phyloP scores from a whole-genome alignment of 805 yeast species.

The Cyberlindnera japonica region DNA sequence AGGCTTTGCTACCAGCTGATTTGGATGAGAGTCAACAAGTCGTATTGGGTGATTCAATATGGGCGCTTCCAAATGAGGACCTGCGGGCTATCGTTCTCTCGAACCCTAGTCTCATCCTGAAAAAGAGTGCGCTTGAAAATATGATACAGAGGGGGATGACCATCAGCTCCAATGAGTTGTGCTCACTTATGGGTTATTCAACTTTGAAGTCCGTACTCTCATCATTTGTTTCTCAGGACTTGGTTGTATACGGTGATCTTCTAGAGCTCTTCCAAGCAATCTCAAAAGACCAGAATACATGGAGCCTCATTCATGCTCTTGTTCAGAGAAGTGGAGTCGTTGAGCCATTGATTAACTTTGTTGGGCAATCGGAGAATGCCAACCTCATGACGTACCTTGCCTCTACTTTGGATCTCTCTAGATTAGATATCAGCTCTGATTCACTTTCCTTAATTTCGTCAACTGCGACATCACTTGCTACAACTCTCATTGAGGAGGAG shows the following conservation, averaged over 20 bases:
- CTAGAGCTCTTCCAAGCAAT: conserved; percentile 7
- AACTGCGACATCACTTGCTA: conserved; percentile 13
- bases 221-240: conserved; percentile 11
- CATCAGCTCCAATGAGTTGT: conserved; percentile 7
- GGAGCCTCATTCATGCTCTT: conserved; percentile 19
- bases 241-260: conserved; percentile 20
- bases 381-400: conserved; percentile 13
- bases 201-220: conserved; percentile 7
- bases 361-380: conserved; percentile 3
- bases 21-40: conserved; percentile 17
- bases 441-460: not conserved
- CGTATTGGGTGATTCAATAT: conserved; percentile 29
- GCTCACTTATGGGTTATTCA: not conserved
- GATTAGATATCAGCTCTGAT: conserved; percentile 1
- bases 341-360: conserved; percentile 12
- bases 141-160: conserved; percentile 18
- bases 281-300: conserved; percentile 6
- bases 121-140: conserved; percentile 11
- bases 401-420: conserved; percentile 9
- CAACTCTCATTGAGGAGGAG: conserved; percentile 21
- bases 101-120: conserved; percentile 6
- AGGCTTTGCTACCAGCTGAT: conserved; percentile 4
- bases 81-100: conserved; percentile 13
- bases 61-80: conserved; percentile 18
- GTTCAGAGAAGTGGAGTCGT: conserved; percentile 6